A percentile compares a stretch with the other conserved stretches of the same genome.
These are phyloP conservation scores for Sordariomycetes sp. DNA, from an alignment of 2,329 filamentous ascomycete species.

Conservation along the genomic window DNA sequence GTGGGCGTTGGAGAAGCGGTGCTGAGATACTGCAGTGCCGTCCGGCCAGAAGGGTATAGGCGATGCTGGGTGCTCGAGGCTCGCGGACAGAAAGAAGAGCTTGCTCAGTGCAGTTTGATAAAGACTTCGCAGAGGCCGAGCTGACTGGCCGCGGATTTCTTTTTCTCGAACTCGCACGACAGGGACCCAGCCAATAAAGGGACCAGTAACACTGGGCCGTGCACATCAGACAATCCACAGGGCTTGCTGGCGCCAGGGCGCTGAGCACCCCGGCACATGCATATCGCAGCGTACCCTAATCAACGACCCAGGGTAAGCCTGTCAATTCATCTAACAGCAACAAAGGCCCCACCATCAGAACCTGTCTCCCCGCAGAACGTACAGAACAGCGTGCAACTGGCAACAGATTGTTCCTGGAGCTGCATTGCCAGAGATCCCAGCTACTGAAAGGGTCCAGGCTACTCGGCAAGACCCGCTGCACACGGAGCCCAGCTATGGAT, in stretches of 20 bases:
- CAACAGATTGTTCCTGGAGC: background rate
- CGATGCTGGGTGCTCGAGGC: background rate
- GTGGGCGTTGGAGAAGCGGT: too few relatives aligned
- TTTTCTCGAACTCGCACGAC: background rate
- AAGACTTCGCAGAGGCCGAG: background rate
- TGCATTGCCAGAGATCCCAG: background rate
- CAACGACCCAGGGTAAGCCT: background rate
- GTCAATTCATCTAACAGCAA: background rate
- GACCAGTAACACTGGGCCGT: background rate
- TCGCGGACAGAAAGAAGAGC: background rate
- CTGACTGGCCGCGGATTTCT: background rate
- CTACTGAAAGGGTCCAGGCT: background rate
- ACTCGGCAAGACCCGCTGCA: background rate
- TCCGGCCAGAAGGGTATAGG: background rate
- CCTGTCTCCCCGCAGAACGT: background rate
- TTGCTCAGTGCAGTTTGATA: too few relatives aligned
- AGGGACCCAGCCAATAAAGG: background rate
- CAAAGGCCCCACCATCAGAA: background rate
- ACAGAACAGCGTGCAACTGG: background rate
- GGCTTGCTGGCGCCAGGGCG: background rate
- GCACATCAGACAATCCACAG: background rate
- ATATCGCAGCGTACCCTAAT: background rate
- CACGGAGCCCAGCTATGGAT: constrained; percentile 50
- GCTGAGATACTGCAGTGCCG: background rate
- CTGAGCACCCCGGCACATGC: background rate